These are phyloP conservation scores for Tinospora cordifolia DNA, from an alignment of 164 flowering plant species.

Conservation along the genomic window DNA sequence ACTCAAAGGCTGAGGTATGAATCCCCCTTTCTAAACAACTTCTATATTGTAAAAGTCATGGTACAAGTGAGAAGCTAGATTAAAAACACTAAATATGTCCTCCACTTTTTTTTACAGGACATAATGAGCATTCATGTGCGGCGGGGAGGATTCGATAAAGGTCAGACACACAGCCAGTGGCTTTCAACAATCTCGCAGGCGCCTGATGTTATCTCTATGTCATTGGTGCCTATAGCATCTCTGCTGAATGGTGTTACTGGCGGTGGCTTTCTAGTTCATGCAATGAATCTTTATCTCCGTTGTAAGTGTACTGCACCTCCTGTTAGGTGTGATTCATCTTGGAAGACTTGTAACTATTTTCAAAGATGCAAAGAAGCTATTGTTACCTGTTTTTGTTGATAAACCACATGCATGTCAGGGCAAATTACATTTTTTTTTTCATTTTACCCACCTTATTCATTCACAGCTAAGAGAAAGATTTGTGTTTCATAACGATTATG, in stretches of 20 bases:
- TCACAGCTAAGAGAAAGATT: not conserved
- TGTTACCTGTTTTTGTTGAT: too few species aligned
- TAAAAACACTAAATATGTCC: not conserved
- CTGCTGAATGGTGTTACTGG: conserved; percentile 65
- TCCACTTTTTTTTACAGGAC: conserved; percentile 40
- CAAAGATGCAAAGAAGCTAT: not conserved
- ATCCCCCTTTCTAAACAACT: not conserved
- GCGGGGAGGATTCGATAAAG: conserved; percentile 63
- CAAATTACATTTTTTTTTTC: not conserved
- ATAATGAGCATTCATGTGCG: conserved; percentile 42
- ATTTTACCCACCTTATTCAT: not conserved
- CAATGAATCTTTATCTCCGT: conserved; percentile 77
- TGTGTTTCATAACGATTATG: not conserved
- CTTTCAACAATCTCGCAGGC: conserved; percentile 67
- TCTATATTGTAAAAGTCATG: not conserved
- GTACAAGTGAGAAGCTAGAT: not conserved
- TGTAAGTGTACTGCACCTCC: conserved; percentile 45
- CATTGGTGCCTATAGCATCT: conserved; percentile 83
- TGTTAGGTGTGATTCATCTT: not conserved
- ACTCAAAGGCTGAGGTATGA: conserved; percentile 57
- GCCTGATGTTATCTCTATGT: conserved; percentile 88
- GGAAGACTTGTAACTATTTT: not conserved
- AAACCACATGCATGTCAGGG: not conserved
- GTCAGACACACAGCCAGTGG: conserved; percentile 70
- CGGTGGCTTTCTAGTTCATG: conserved; percentile 78